Evolutionary conservation across 805 yeast genomes (phyloP), one percentile per base, ranked within the genome.

Genomic region (Hanseniaspora nectarophila): DNA sequence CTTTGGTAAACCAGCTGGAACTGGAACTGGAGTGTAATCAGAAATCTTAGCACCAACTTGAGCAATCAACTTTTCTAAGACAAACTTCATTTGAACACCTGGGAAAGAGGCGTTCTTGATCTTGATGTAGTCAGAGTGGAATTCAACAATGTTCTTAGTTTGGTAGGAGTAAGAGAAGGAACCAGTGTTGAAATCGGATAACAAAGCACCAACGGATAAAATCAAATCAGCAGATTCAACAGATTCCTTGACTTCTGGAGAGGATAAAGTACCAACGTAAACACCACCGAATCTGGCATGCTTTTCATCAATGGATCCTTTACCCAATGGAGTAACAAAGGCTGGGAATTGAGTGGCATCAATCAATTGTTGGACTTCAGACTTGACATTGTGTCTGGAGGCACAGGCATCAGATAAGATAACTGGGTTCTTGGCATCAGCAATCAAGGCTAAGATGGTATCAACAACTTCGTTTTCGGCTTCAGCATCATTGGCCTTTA

Each of bases 141-240:
- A 80, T 70, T 82, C 89, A 58, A 82, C 77, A 61, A 82, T 76
- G 70, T 82, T 81, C 67, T 76, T 78, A 60, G 89, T 82, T 67
- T 78, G 75, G 72, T 81, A 81, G 54, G 81, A 75, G 70, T 82
- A 82, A 34, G 87, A 78, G 73, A 82, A 82, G 20, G 94, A 82
- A 64, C 95, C 95, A 46, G 95, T 85, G 75, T 85, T 85, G 78
- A 82, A 86, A 69, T 85, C 95, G 48, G 92, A 84, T 63, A 85
- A 71, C 64, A 85, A 70, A 48, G 88, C 89, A 67, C 95, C 95
- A 59, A 85, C 75, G 32, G 90, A 81, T 55, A 85, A 67, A 54
- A 85, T 74, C 67, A 85, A 73, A 69, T 85, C 95, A 40, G 89
- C 74, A 40, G 75, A 64, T 67, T 84, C 90, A 54, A 83, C 88